Evolutionary conservation across 2,329 filamentous ascomycete genomes (phyloP).

Genomic region (Gnomoniopsis smithogilvyi): DNA sequence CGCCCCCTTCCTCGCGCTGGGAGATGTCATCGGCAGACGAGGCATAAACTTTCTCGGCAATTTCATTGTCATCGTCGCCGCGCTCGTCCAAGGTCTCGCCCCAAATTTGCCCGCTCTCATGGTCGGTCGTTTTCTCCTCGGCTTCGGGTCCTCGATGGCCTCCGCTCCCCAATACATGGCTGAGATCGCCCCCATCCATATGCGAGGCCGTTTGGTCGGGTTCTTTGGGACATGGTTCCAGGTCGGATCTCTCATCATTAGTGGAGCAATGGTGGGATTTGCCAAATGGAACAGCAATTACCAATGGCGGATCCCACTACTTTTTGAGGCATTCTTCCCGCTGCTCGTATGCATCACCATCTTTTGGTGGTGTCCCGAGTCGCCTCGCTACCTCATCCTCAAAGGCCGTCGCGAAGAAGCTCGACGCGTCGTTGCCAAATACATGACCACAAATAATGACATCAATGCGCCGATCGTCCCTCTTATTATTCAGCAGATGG

Average conservation of each 20-base stretch:
- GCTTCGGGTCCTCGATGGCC: constrained; percentile 30
- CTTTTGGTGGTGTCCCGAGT: constrained; percentile 35
- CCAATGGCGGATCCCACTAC: constrained; percentile 35
- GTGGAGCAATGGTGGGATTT: constrained; percentile 40
- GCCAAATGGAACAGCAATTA: constrained; percentile 33
- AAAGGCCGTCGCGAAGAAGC: constrained; percentile 30
- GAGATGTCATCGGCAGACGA: constrained; percentile 49
- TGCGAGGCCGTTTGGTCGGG: constrained; percentile 41
- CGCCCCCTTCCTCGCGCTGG: constrained; percentile 45
- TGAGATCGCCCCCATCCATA: constrained; percentile 26
- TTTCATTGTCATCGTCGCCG: constrained; percentile 39
- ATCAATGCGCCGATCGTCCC: constrained; percentile 38
- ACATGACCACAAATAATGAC: constrained; percentile 38
- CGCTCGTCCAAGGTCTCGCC: constrained; percentile 45
- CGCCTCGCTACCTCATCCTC: constrained; percentile 31
- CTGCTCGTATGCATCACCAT: constrained; percentile 41
- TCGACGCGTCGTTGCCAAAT: constrained; percentile 33
- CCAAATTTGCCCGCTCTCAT: constrained; percentile 32
- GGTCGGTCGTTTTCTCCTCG: constrained; percentile 33
- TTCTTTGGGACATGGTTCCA: constrained; percentile 46
- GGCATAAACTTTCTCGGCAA: constrained; percentile 46
- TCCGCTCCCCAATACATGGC: constrained; percentile 28
- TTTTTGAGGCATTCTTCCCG: constrained; percentile 47
- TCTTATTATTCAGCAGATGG: constrained; percentile 39
- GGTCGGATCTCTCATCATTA: constrained; percentile 39